Base-by-base conservation (phyloP, 2,329 filamentous ascomycete species). In the Ophiocordyceps australis region DNA sequence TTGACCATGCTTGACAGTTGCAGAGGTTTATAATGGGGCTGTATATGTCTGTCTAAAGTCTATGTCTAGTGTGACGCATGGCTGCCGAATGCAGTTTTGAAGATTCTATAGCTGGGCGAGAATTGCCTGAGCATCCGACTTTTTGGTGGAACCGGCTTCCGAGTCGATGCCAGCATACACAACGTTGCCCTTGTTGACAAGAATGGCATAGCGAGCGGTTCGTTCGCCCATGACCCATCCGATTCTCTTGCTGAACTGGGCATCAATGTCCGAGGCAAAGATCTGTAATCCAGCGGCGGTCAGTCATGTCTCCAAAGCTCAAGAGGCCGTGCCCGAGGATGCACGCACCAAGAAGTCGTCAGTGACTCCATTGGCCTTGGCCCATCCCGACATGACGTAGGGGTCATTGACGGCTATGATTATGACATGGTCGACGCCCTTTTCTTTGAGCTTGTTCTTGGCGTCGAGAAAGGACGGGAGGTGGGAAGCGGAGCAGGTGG, bases 351-450 rank as follows among this genome's bases (percentile, higher is more conserved):
- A 62, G 30, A 50, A 62, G 39, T 86, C 74, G 35, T 73, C 70
- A 45, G 67, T 74, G 45, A 86, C 62, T 27, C 64, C 63, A 55
- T 91, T 86, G 45, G 82, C 81, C 67, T 92, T 92, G 55, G 72
- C 76, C 80, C 80, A 89, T 28, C 78, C 81, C 41, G 71, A 74
- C 79, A 86, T 86, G 50, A 92, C 82, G 47, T 64, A 91, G 35
- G 74, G 60, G 54, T 92, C 83, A 55, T 92, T 92, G 60, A 60
- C 75, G 32, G 81, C 78, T 43, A 91, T 74, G 45, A 89, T 70
- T 38, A 81, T 67, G 42, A 92, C 69, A 35, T 76, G 53, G 52
- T 92, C 82, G 38, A 91, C 77, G 41, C 79, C 81, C 65, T 86
- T 86, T 46, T 58, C 57, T 57, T 73, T 74, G 52, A 91, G 62